These are phyloP conservation scores for Tolypocladium ophioglossoides DNA, from an alignment of 2,329 filamentous ascomycete genomes.

Conservation along the genomic window DNA sequence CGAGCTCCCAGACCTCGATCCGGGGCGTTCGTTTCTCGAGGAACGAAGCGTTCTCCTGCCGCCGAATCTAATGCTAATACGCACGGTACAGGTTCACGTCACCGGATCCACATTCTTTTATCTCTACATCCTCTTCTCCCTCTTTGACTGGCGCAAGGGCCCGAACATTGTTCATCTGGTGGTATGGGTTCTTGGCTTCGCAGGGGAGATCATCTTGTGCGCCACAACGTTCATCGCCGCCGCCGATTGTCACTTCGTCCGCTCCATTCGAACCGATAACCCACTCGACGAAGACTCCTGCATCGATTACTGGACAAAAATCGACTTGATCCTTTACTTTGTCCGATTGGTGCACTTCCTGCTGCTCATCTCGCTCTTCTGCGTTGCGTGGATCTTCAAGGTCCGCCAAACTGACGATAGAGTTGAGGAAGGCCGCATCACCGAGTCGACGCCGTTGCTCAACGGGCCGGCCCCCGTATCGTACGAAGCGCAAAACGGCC, in stretches of 20 bases:
- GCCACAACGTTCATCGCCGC: slow-evolving; percentile 59
- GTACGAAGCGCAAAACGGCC: slow-evolving; percentile 23
- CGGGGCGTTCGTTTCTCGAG: no score
- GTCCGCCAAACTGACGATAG: slow-evolving; percentile 25
- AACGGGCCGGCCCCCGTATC: slow-evolving; percentile 24
- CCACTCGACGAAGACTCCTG: slow-evolving; percentile 17
- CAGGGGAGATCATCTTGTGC: slow-evolving; percentile 64
- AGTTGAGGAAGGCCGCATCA: slow-evolving; percentile 28
- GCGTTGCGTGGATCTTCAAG: slow-evolving; percentile 30
- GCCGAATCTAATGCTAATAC: background rate
- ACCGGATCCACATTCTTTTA: slow-evolving; percentile 81
- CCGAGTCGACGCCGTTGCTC: slow-evolving; percentile 57
- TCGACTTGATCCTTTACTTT: slow-evolving; percentile 56
- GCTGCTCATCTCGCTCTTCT: slow-evolving; percentile 41
- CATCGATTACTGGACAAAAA: slow-evolving; percentile 29
- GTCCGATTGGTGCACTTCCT: slow-evolving; percentile 58
- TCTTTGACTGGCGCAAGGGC: slow-evolving; percentile 73
- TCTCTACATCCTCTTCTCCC: slow-evolving; percentile 72
- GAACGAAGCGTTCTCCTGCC: background rate
- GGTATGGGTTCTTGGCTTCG: slow-evolving; percentile 66
- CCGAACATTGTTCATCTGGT: slow-evolving; percentile 71
- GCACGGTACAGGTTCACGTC: slow-evolving; percentile 60
- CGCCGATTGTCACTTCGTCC: slow-evolving; percentile 53
- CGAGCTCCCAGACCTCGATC: background rate
- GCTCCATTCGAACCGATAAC: slow-evolving; percentile 16